Evolutionary conservation across 2,329 filamentous ascomycete genomes (phyloP), one percentile per base, ranked within the genome.

Genomic region (Alternaria ventricosa): DNA sequence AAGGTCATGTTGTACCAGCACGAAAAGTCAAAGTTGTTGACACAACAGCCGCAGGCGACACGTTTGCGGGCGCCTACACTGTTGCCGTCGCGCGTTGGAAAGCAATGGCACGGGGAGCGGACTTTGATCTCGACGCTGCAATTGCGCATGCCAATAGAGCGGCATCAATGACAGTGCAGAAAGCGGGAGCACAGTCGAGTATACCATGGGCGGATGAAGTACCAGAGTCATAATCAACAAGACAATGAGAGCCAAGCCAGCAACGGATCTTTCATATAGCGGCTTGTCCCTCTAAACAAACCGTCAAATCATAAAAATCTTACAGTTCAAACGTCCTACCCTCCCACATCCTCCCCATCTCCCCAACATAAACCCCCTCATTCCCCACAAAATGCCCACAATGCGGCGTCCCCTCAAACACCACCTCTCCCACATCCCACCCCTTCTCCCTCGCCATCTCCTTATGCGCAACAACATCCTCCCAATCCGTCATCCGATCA

Each of bases 21-120:
- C 85, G 87, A 65, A 90, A 91, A 79, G 90, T 93, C 18, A 82
- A 86, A 60, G 95, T 98, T 2, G 88, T 97, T 5, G 95, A 98
- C 79, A 98, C 95, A 1, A 98, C 95, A 8, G 95, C 92, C 2
- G 96, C 96, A 6, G 95, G 95, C 0, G 95, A 98, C 79, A 97
- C 95, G 0, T 97, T 97, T 81, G 92, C 96, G 6, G 95, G 96
- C 2, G 91, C 89, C 22, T 97, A 97, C 78, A 92, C 93, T 3
- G 87, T 96, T 25, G 87, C 89, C 61, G 86, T 91, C 28, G 92
- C 92, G 11, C 72, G 72, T 22, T 78, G 74, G 43, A 84, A 82
- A 63, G 78, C 80, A 63, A 80, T 79, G 25, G 77, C 82, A 12
- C 75, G 76, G 11, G 77, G 80, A 18, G 76, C 82, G 18, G 76